A percentile compares a stretch with the other conserved stretches of the same genome.
phyloP scores from a whole-genome alignment of 305 asterid genomes.

The Caryopteris hybrid region DNA sequence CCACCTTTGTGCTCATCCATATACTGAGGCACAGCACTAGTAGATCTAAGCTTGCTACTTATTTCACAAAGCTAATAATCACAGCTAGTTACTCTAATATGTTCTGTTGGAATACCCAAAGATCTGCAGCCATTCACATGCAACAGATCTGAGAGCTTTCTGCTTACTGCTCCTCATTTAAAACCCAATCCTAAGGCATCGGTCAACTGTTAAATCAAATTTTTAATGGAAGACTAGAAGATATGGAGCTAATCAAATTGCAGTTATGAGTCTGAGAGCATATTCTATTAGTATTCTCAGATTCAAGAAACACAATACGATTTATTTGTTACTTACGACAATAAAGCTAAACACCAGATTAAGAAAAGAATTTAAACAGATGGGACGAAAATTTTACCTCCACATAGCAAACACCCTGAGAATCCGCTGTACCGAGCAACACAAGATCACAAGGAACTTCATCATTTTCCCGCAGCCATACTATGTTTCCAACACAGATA shows the following conservation, averaged over 20 bases:
- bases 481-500: constrained; percentile 79
- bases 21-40: neutral
- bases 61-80: neutral
- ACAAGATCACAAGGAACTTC: constrained; percentile 98
- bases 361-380: constrained; percentile 3
- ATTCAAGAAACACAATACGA: neutral
- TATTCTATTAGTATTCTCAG: neutral
- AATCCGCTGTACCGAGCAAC: constrained; percentile 90
- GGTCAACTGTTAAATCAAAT: neutral
- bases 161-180: neutral
- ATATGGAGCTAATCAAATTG: constrained; percentile 11
- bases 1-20: neutral
- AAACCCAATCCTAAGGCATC: neutral
- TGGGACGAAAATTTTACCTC: constrained; percentile 58
- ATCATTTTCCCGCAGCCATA: constrained; percentile 98
- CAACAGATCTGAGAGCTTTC: neutral
- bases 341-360: constrained; percentile 13
- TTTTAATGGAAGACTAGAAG: neutral
- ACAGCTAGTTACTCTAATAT: neutral
- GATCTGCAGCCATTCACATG: constrained; percentile 9
- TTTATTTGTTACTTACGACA: neutral
- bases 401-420: constrained; percentile 81
- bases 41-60: neutral
- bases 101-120: neutral
- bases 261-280: neutral